Base-by-base conservation (phyloP, 257 asterid species). In the Voacanga thouarsii region DNA sequence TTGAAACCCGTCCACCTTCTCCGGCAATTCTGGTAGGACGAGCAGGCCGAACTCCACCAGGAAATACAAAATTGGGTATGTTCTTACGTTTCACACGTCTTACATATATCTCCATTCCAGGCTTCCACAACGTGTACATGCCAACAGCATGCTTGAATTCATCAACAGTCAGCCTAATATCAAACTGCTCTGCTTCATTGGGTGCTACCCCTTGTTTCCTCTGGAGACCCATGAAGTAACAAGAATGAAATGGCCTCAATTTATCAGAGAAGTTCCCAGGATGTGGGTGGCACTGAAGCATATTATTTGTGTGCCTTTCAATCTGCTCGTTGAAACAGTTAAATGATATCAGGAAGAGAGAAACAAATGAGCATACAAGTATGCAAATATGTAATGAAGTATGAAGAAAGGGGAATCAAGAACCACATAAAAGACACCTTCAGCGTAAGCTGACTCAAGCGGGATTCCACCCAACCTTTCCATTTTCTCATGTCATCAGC, bases 261-360 rank as follows among this genome's bases (percentile, higher is more conserved):
- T 75, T 65, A 73, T 85, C 86, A 78, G 83, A 79, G 76, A 82
- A 85, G 39, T 82, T 84, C 61, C 79, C 68, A 0, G 88, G 86
- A 79, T 82, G 83, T 49, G 88, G 88, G 74, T 85, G 88, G 86
- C 88, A 85, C 76, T 85, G 88, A 65, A 85, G 83, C 84, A 82
- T 85, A 73, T 81, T 71, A 59, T 45, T 64, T 28, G 88, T 82
- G 69, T 80, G 74, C 73, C 88, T 81, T 83, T 85, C 86, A 12
- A 85, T 82, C 88, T 85, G 63, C 14, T 39, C 28, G 24, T 30
- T 41, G 5, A 57, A n/a, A 65, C 53, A 59, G 30, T 18, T 47
- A 39, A 50, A 24, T 28, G 26, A 47, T 50, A 65, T 82, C 73
- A 74, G 77, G 41, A 1, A 24, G 67, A 59, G 33, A n/a, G 72